phyloP scores from a whole-genome alignment of 2,329 filamentous ascomycete genomes.

The Mollisia scopiformis region DNA sequence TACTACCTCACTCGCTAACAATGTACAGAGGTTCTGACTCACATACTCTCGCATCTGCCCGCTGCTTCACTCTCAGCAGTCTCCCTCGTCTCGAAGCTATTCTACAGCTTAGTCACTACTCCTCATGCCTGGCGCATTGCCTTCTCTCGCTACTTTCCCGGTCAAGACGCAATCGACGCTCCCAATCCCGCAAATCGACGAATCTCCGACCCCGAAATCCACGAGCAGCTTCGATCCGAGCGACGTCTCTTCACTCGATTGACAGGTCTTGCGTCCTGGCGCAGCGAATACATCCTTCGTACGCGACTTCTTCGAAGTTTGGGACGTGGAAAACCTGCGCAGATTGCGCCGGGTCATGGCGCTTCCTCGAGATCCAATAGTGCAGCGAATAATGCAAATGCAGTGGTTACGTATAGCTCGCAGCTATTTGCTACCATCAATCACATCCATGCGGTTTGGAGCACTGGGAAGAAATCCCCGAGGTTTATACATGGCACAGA shows the following conservation, averaged over 20 bases:
- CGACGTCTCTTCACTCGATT: constrained; percentile 81
- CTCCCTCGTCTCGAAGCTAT: constrained; percentile 83
- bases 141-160: constrained; percentile 89
- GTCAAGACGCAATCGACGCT: constrained; percentile 59
- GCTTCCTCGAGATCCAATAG: constrained; percentile 50
- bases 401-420: constrained; percentile 84
- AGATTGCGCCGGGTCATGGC: constrained; percentile 55
- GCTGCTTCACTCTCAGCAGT: constrained; percentile 82
- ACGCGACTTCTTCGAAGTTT: constrained; percentile 84
- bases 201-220: constrained; percentile 47
- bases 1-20: constrained; percentile 31
- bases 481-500: constrained; percentile 82
- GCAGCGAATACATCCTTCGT: constrained; percentile 90
- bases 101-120: constrained; percentile 84
- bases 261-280: constrained; percentile 86
- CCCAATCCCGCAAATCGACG: constrained; percentile 39
- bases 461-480: constrained; percentile 72
- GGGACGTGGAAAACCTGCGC: constrained; percentile 76
- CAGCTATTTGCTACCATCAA: constrained; percentile 80
- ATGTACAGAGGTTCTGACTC: constrained; percentile 81
- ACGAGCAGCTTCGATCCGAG: constrained; percentile 67
- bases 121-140: constrained; percentile 94
- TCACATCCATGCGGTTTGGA: constrained; percentile 78
- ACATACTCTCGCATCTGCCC: constrained; percentile 87
- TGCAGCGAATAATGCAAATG: constrained; percentile 63